A percentile compares a stretch with the other conserved stretches of the same genome.
These are phyloP conservation scores for Psilocybe mexicana DNA, from an alignment of 1,284 basidiomycete genomes.

Conservation along the genomic window DNA sequence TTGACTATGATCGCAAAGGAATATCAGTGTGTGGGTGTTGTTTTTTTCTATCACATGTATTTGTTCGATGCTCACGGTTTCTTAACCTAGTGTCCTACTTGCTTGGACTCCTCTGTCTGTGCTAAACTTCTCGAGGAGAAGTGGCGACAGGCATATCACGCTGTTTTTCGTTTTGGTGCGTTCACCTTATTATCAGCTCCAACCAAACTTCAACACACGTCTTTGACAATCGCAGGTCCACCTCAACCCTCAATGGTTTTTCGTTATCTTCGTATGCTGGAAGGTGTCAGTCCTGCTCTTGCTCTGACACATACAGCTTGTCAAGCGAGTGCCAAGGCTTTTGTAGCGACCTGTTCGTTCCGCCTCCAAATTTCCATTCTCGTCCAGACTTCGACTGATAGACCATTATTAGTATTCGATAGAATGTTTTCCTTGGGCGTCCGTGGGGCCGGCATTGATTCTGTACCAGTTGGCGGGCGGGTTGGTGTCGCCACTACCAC, in stretches of 20 bases:
- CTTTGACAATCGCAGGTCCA: conserved; percentile 48
- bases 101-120: conserved; percentile 79
- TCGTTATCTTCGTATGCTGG: conserved; percentile 79
- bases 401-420: conserved; percentile 70
- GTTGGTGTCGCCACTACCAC: conserved; percentile 63
- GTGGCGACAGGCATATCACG: conserved; percentile 86
- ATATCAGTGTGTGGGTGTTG: conserved; percentile 75
- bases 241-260: conserved; percentile 91
- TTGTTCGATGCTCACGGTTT: conserved; percentile 5
- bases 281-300: conserved; percentile 80
- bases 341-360: conserved; percentile 75
- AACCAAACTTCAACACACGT: conserved; percentile 16
- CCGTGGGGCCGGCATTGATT: conserved; percentile 67
- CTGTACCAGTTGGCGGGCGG: conserved; percentile 59
- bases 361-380: background rate
- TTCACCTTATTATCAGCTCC: conserved; percentile 17
- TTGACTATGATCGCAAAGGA: conserved; percentile 85
- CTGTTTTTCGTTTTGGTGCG: conserved; percentile 84
- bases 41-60: conserved; percentile 5
- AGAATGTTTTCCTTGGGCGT: conserved; percentile 87
- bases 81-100: conserved; percentile 67
- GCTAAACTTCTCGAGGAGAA: conserved; percentile 92
- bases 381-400: background rate
- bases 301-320: conserved; percentile 82
- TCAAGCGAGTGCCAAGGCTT: conserved; percentile 84